Conservation (phyloP, 2,329 filamentous ascomycete species). For the Zelopaecilomyces penicillatus region DNA sequence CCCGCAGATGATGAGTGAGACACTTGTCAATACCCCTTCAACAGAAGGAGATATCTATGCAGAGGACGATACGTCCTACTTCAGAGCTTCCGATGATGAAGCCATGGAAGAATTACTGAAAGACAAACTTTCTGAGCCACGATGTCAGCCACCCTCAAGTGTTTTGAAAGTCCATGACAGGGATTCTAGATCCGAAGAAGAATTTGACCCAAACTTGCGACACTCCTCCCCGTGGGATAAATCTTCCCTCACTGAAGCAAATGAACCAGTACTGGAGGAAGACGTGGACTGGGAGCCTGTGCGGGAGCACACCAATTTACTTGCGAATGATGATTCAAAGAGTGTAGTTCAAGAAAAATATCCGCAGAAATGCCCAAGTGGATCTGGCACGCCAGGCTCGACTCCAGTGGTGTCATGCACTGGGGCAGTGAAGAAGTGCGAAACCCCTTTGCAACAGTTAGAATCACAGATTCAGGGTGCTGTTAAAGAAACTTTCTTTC, state of each 20-base stretch:
- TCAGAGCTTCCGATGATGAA: not conserved
- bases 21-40: too few relatives aligned
- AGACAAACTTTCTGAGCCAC: not conserved
- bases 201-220: slow-evolving; percentile 29
- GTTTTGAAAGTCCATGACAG: slow-evolving; percentile 23
- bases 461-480: not conserved
- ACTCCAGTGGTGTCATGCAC: too few relatives aligned
- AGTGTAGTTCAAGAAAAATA: too few relatives aligned
- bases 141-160: slow-evolving; percentile 18
- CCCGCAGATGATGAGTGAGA: too few relatives aligned
- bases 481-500: slow-evolving; percentile 46
- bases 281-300: slow-evolving; percentile 34
- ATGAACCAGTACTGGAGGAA: slow-evolving; percentile 20
- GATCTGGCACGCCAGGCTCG: too few relatives aligned
- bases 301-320: slow-evolving; percentile 4
- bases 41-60: not conserved
- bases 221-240: slow-evolving; percentile 21
- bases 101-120: not conserved
- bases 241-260: slow-evolving; percentile 4
- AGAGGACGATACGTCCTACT: not conserved
- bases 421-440: too few relatives aligned
- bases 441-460: not conserved
- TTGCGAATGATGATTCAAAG: too few relatives aligned
- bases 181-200: slow-evolving; percentile 24
- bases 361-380: too few relatives aligned